These are phyloP conservation scores for Hyphochytrium catenoides DNA, from an alignment of 352 stramenopile species.

Conservation along the genomic window DNA sequence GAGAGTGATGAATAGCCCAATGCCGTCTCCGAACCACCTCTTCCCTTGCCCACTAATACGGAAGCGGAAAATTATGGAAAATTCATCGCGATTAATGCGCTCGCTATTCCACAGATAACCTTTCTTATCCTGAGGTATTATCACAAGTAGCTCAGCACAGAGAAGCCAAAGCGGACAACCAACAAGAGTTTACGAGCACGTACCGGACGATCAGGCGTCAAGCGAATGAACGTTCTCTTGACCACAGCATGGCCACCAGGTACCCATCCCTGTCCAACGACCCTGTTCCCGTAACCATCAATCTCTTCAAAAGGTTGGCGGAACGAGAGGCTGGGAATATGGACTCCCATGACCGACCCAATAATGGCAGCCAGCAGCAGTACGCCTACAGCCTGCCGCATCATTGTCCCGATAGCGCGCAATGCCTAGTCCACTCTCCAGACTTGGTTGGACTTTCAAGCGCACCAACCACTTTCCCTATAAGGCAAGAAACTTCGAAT, in stretches of 20 bases:
- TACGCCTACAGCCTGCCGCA: not conserved
- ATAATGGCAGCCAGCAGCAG: not conserved
- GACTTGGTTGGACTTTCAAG: no score
- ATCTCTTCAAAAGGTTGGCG: conserved; percentile 52
- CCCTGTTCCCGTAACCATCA: conserved; percentile 22
- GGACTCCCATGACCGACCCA: conserved; percentile 1
- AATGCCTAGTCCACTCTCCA: no score
- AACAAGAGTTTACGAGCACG: no score
- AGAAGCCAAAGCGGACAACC: no score
- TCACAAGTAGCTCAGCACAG: no score
- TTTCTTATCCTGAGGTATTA: conserved; percentile 45
- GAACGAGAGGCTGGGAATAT: conserved; percentile 24
- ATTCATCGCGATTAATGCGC: conserved; percentile 16
- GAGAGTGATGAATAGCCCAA: conserved; percentile 49
- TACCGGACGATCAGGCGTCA: conserved; percentile 47
- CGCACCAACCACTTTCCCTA: no score
- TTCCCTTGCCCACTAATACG: conserved; percentile 49
- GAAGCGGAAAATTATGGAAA: conserved; percentile 47
- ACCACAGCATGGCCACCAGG: conserved; percentile 30
- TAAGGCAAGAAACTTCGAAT: no score
- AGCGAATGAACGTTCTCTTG: conserved; percentile 47
- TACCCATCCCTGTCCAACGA: conserved; percentile 24
- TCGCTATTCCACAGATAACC: conserved; percentile 29
- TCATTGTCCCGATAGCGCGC: conserved; percentile 1
- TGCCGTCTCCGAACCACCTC: conserved; percentile 39